Evolutionary conservation across 305 asterid species (phyloP), one percentile per base, ranked within the genome.

Genomic region (Lippia alba): DNA sequence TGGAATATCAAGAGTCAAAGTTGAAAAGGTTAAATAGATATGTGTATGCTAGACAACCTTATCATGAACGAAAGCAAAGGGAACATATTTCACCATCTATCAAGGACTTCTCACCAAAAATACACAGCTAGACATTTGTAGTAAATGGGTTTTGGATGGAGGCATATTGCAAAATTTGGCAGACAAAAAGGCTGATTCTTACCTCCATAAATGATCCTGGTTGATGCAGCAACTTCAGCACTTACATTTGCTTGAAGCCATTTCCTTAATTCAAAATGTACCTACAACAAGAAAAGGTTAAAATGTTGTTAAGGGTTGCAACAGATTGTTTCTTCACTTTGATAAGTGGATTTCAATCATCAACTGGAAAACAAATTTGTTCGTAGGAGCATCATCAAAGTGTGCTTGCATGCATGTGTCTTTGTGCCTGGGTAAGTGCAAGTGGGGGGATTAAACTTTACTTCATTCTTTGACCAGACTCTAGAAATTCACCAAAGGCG

Each of bases 181-280:
- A 18, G 64, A 17, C 14, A 18, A 67, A 17, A 36, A 69, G 32
- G 62, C 17, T n/a, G 33, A 49, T 39, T 57, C 3, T 71, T 91
- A 93, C 98, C 99, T 83, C 97, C 97, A 64, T 94, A 94, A 71
- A 94, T 94, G 53, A 91, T 94, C 91, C 97, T 86, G 71, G 96
- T 91, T 45, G 96, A 83, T 7, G 87, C 84, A 81, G 99, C 91
- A 36, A 89, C 96, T 41, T 86, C 79, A 62, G 96, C 77, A 62
- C 83, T 86, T 12, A 83, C 87, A 71, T 89, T 87, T 11, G 78
- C 76, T 17, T 83, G 73, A 54, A 94, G 94, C 98, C 98, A 94
- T 83, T 89, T 89, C 92, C 98, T 94, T 87, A 94, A 79, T 78
- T 89, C 96, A 71, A 56, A 12, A 58, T 94, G 98, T 45, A 94